These are phyloP conservation scores for Coemansia sp. DNA, from an alignment of 192 early-diverging fungal genomes.

Conservation along the genomic window DNA sequence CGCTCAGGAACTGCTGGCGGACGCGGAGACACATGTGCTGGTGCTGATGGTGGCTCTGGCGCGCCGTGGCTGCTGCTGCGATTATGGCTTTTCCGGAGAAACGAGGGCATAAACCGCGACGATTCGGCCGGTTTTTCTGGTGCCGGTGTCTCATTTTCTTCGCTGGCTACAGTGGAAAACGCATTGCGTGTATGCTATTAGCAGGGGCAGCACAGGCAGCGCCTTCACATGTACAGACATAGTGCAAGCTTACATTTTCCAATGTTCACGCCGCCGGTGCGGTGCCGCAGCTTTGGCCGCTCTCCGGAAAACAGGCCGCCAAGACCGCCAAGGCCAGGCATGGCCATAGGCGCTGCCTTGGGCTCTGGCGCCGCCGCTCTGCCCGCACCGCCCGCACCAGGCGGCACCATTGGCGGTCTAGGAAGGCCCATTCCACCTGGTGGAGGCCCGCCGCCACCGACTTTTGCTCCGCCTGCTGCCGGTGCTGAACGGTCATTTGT, in stretches of 20 bases:
- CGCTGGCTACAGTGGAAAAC: conserved; percentile 31
- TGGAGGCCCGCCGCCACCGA: conserved; percentile 34
- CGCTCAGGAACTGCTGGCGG: conserved; percentile 35
- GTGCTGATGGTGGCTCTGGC: conserved; percentile 5
- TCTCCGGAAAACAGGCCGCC: conserved; percentile 68
- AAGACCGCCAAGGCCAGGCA: conserved; percentile 57
- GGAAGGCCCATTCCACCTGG: conserved; percentile 36
- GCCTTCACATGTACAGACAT: background rate
- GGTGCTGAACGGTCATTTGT: conserved; percentile 75
- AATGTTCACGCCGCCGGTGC: conserved; percentile 57
- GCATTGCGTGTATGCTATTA: background rate
- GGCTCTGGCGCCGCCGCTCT: conserved; percentile 11
- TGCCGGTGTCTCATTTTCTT: conserved; percentile 12
- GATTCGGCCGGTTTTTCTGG: conserved; percentile 23
- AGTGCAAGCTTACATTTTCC: conserved; percentile 40
- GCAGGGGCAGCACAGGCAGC: background rate
- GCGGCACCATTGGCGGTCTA: conserved; percentile 30
- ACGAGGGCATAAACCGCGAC: conserved; percentile 31
- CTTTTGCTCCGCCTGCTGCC: conserved; percentile 30
- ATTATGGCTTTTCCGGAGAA: conserved; percentile 37
- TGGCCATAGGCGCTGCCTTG: conserved; percentile 36
- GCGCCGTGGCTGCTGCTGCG: conserved; percentile 18
- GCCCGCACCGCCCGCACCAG: conserved; percentile 16
- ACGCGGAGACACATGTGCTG: conserved; percentile 10
- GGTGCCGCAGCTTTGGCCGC: conserved; percentile 67